Conservation (phyloP, 306 rosid genomes). For the Spatholobus suberectus region DNA sequence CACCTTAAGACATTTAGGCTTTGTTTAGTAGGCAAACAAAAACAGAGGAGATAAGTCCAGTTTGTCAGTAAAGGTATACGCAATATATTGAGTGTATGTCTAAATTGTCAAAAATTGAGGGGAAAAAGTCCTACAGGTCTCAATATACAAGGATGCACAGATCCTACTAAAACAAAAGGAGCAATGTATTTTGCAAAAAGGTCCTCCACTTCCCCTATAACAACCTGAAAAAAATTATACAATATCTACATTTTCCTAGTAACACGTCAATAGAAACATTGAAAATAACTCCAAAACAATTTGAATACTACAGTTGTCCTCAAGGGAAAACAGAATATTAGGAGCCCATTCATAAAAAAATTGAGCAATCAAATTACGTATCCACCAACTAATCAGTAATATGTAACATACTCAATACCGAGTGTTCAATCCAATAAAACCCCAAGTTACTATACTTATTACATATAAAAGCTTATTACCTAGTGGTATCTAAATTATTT, state of each 20-base stretch:
- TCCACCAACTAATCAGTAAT: neutral
- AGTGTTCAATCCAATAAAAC: neutral
- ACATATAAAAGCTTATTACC: neutral
- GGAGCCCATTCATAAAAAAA: neutral
- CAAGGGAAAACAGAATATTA: slow-evolving; percentile 7
- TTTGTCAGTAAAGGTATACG: slow-evolving; percentile 7
- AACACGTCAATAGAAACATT: neutral
- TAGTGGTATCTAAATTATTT: neutral
- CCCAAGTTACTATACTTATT: neutral
- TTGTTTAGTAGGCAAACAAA: neutral
- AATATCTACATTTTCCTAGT: neutral
- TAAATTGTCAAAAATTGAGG: neutral
- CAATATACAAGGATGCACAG: neutral
- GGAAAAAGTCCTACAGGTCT: neutral
- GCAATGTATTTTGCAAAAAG: neutral
- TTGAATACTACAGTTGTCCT: neutral
- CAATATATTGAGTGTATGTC: neutral
- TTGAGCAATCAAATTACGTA: neutral
- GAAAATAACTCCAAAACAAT: neutral
- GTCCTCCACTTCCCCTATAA: neutral
- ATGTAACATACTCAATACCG: neutral
- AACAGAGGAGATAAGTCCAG: slow-evolving; percentile 2
- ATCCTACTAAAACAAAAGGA: neutral
- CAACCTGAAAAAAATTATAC: neutral
- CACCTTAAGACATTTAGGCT: neutral